These are phyloP conservation scores for Pyrenophora tritici-repentis DNA, from an alignment of 2,329 filamentous ascomycete species.

Conservation along the genomic window DNA sequence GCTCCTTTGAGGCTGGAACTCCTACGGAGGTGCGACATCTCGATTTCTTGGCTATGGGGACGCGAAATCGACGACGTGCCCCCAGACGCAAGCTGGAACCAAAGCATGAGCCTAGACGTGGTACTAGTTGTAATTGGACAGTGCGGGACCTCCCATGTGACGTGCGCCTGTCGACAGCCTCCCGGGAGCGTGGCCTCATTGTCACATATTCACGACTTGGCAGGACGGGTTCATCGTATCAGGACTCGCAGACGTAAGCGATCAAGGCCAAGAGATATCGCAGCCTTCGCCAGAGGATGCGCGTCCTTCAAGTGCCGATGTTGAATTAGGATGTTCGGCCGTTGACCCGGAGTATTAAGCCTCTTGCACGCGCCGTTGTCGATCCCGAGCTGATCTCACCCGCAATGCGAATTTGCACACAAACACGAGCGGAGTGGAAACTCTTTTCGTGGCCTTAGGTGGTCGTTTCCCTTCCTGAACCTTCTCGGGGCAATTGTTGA, in stretches of 20 bases:
- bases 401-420: no score
- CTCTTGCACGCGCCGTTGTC: no score
- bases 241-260: no score
- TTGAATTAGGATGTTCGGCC: background rate
- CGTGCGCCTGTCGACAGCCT: constrained; percentile 10
- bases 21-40: constrained; percentile 40
- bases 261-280: no score
- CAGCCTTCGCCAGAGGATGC: no score
- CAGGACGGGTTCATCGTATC: no score
- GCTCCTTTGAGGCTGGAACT: constrained; percentile 21
- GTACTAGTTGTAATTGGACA: constrained; percentile 26
- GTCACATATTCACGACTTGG: no score
- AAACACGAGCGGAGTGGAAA: no score
- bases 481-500: no score
- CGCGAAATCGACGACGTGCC: constrained; percentile 2
- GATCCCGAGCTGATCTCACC: no score
- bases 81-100: constrained; percentile 12
- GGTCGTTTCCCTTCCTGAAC: no score
- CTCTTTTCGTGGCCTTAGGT: no score
- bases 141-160: constrained; percentile 22
- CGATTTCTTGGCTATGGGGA: constrained; percentile 24
- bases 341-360: background rate
- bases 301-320: background rate
- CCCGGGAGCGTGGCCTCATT: background rate
- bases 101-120: constrained; percentile 11